Evolutionary conservation across 345 rosid genomes (phyloP).

Genomic region (Brassica rapa): DNA sequence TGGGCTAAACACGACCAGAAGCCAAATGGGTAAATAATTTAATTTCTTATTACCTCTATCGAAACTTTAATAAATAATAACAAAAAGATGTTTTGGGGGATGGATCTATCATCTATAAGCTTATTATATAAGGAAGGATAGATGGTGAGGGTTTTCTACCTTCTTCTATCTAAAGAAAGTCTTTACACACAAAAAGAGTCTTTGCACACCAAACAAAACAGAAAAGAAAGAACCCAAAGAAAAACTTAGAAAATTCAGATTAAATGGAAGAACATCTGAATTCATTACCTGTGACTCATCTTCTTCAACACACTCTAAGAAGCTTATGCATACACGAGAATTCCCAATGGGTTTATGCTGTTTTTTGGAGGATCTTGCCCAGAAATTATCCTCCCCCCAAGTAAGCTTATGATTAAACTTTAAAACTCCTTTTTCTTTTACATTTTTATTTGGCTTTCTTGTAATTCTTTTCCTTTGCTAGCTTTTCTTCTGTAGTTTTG

Average conservation of each 20-base stretch:
- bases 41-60: constrained; percentile 14
- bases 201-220: constrained; percentile 10
- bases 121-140: constrained; percentile 60
- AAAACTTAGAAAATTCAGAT: constrained; percentile 12
- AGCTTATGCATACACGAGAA: constrained; percentile 84
- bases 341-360: constrained; percentile 99
- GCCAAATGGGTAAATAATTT: constrained; percentile 16
- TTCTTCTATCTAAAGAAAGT: constrained; percentile 50
- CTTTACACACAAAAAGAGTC: constrained; percentile 38
- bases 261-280: constrained; percentile 84
- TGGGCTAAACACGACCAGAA: constrained; percentile 20
- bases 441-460: not conserved
- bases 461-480: not conserved
- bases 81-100: constrained; percentile 39
- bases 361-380: constrained; percentile 99
- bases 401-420: constrained; percentile 49
- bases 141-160: constrained; percentile 50
- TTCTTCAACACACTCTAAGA: constrained; percentile 93
- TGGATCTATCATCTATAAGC: constrained; percentile 43
- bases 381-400: constrained; percentile 98
- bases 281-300: constrained; percentile 90
- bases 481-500: not conserved
- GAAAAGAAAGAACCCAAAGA: constrained; percentile 13
- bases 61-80: not conserved
- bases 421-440: not conserved